Evolutionary conservation across 306 rosid species (phyloP).

Genomic region (Fragaria iinumae): DNA sequence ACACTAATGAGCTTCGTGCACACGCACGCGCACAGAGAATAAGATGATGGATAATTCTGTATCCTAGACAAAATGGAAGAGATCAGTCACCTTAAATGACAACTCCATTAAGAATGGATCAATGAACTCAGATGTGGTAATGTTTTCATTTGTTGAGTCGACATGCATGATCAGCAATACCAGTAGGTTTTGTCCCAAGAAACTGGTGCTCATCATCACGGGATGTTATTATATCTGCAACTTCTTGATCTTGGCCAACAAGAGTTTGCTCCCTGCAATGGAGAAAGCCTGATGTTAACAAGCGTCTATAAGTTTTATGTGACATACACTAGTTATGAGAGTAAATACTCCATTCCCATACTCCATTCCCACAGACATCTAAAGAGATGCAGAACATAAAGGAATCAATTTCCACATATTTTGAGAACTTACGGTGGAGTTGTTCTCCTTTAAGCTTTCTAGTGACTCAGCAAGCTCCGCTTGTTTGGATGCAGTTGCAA

Average conservation of each 20-base stretch:
- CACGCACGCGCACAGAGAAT: not conserved
- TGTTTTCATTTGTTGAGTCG: slow-evolving; percentile 24
- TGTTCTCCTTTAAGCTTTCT: slow-evolving; percentile 59
- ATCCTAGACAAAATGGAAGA: not conserved
- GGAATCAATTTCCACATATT: not conserved
- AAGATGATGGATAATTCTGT: not conserved
- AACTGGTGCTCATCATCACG: slow-evolving; percentile 44
- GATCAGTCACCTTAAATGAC: slow-evolving; percentile 42
- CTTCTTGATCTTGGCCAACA: slow-evolving; percentile 84
- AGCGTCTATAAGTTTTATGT: slow-evolving; percentile 13
- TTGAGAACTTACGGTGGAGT: slow-evolving; percentile 53
- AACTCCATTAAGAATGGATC: slow-evolving; percentile 19
- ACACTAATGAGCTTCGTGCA: not conserved
- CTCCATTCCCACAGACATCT: not conserved
- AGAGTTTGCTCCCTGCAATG: slow-evolving; percentile 56
- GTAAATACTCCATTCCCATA: not conserved
- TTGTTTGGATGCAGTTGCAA: slow-evolving; percentile 90
- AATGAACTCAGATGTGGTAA: slow-evolving; percentile 28
- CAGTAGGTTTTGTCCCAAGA: slow-evolving; percentile 22
- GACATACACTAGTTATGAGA: not conserved
- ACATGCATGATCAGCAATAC: slow-evolving; percentile 32
- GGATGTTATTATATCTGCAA: slow-evolving; percentile 31
- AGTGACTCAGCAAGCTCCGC: slow-evolving; percentile 89
- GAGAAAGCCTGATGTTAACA: slow-evolving; percentile 25
- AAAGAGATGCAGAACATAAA: not conserved